Evolutionary conservation across 164 flowering plant species (phyloP).

Genomic region (Annona squamosa): DNA sequence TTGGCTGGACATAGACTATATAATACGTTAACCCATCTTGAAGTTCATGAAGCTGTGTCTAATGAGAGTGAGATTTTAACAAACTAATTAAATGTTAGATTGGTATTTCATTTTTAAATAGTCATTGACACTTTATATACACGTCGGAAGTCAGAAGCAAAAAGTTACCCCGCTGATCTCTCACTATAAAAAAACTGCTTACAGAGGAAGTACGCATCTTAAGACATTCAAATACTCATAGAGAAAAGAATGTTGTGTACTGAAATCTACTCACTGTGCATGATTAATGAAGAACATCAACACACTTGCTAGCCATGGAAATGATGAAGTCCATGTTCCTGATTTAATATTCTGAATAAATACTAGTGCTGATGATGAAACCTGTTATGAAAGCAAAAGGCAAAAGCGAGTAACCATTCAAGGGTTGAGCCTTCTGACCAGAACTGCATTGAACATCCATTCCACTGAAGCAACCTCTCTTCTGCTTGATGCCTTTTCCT

Average conservation of each 20-base stretch:
- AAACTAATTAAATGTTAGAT: too few species aligned
- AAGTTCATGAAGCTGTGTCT: too few species aligned
- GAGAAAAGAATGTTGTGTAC: not conserved
- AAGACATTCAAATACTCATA: not conserved
- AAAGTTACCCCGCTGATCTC: too few species aligned
- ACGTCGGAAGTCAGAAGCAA: too few species aligned
- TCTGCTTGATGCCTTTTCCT: constrained; percentile 69
- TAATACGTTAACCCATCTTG: too few species aligned
- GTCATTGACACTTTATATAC: too few species aligned
- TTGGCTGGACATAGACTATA: too few species aligned
- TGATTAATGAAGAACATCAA: not conserved
- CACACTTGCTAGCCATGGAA: not conserved
- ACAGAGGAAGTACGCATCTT: not conserved
- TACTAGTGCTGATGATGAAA: constrained; percentile 1
- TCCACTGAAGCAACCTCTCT: constrained; percentile 79
- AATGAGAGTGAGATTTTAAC: too few species aligned
- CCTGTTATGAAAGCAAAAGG: constrained; percentile 8
- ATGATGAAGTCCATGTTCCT: not conserved
- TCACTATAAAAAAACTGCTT: too few species aligned
- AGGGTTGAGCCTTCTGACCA: constrained; percentile 15
- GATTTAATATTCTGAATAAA: constrained; percentile 1
- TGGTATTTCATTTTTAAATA: too few species aligned
- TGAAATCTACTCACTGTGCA: not conserved
- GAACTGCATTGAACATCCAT: constrained; percentile 40
- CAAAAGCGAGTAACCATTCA: not conserved